Base-by-base conservation (phyloP, 2,329 filamentous ascomycete species). In the Orbilia quercus region DNA sequence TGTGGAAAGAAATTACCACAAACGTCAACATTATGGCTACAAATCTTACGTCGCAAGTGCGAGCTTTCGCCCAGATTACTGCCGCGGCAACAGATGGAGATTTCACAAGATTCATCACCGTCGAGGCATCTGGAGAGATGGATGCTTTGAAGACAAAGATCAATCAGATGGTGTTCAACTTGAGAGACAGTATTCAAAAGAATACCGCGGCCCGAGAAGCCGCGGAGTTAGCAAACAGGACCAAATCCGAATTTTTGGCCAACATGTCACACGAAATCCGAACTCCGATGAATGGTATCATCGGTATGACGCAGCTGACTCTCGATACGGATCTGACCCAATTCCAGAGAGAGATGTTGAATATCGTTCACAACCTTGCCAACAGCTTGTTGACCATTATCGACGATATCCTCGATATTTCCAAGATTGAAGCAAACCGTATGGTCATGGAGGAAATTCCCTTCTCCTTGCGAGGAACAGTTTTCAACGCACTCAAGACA, bases 191-290 rank as follows among this genome's bases (percentile, higher is more conserved):
- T 84, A 97, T 99, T 77, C 93, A 98, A 81, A 89, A 92, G 80
- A 99, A 98, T 80, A 97, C 93, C 1, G 91, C 93, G 76, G 95
- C 95, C 66, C 90, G 95, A 81, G 94, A 98, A 81, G 93, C 94
- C 50, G 95, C 95, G 78, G 95, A 99, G 80, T 84, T 97, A 80
- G 95, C 95, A 75, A 98, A 97, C 84, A 94, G 96, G 82, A 98
- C 94, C 44, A 99, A 99, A 80, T 97, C 94, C 7, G 95, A 98
- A 79, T 99, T 99, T 84, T 84, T 99, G 71, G 95, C 95, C 72
- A 99, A 99, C 81, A 98, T 98, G 94, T 96, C 91, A 48, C 94
- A 98, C 85, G 94, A 98, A 82, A 98, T 98, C 78, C 88, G 94
- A 80, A 99, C 95, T 36, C 95, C 92, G 0, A 96, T 96, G 88